Evolutionary conservation across 139 green algal species (phyloP).

Genomic region (Chlorella vulgaris): DNA sequence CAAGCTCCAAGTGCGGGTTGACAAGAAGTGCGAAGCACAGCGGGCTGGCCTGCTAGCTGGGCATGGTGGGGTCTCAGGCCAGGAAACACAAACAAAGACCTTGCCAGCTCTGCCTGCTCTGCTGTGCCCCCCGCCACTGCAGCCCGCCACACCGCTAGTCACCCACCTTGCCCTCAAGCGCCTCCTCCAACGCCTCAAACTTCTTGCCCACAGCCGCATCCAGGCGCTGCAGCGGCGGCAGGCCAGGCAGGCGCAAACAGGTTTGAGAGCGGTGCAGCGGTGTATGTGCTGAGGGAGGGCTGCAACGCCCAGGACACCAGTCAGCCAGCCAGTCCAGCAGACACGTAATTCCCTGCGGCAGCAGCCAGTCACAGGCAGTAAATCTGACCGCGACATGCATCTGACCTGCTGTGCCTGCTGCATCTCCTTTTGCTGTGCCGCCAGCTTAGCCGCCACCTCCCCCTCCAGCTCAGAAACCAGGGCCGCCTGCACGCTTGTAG

Average conservation of each 20-base stretch:
- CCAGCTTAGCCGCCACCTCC: not conserved
- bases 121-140: too few species aligned
- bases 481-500: not conserved
- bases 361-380: not conserved
- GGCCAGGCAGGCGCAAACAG: not conserved
- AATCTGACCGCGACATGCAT: too few species aligned
- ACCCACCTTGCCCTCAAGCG: slow-evolving; percentile 19
- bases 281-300: too few species aligned
- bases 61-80: too few species aligned
- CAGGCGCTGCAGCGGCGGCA: not conserved
- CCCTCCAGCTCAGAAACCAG: slow-evolving; percentile 12
- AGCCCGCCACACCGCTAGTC: not conserved
- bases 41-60: too few species aligned
- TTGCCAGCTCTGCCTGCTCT: not conserved
- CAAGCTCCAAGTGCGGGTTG: not conserved
- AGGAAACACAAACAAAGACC: too few species aligned
- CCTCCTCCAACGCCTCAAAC: slow-evolving; percentile 18
- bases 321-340: not conserved
- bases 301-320: too few species aligned
- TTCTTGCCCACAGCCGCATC: not conserved
- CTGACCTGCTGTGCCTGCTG: not conserved
- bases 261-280: too few species aligned
- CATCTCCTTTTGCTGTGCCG: slow-evolving; percentile 13
- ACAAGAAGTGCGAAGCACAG: too few species aligned
- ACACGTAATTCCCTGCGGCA: not conserved